Evolutionary conservation across 257 asterid genomes (phyloP).

Genomic region (Scutellaria baicalensis): DNA sequence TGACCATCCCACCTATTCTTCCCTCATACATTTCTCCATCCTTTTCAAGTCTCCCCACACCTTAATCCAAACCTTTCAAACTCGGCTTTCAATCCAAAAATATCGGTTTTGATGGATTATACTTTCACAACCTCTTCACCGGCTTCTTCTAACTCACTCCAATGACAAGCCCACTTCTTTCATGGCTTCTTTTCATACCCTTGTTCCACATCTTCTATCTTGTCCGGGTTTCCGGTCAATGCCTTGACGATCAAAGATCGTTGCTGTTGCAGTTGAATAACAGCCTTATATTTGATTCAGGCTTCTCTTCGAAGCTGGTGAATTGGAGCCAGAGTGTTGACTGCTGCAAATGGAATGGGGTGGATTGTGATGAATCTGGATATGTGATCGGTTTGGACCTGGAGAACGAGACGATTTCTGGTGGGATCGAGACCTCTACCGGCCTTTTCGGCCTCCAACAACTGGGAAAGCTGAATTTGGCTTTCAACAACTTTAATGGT

Average conservation of each 20-base stretch:
- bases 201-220: slow-evolving; percentile 13
- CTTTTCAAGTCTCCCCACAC: slow-evolving; percentile 3
- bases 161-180: slow-evolving; percentile 41
- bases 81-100: neutral
- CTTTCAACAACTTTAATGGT: slow-evolving; percentile 28
- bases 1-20: slow-evolving; percentile 15
- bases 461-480: slow-evolving; percentile 42
- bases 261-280: slow-evolving; percentile 34
- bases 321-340: slow-evolving; percentile 32
- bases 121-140: slow-evolving; percentile 4
- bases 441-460: slow-evolving; percentile 31
- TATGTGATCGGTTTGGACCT: slow-evolving; percentile 38
- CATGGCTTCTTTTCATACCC: slow-evolving; percentile 34
- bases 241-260: slow-evolving; percentile 34
- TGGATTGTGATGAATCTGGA: slow-evolving; percentile 48
- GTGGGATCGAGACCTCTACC: slow-evolving; percentile 32
- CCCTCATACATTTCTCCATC: slow-evolving; percentile 5
- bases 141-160: slow-evolving; percentile 14
- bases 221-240: slow-evolving; percentile 24
- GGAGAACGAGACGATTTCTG: slow-evolving; percentile 20
- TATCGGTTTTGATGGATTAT: slow-evolving; percentile 23
- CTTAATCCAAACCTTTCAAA: neutral
- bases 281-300: slow-evolving; percentile 6
- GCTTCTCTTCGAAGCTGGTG: slow-evolving; percentile 27
- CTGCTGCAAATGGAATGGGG: slow-evolving; percentile 58